Evolutionary conservation across 2,329 filamentous ascomycete genomes (phyloP), one percentile per base, ranked within the genome.

Genomic region (Pseudocercospora musae): DNA sequence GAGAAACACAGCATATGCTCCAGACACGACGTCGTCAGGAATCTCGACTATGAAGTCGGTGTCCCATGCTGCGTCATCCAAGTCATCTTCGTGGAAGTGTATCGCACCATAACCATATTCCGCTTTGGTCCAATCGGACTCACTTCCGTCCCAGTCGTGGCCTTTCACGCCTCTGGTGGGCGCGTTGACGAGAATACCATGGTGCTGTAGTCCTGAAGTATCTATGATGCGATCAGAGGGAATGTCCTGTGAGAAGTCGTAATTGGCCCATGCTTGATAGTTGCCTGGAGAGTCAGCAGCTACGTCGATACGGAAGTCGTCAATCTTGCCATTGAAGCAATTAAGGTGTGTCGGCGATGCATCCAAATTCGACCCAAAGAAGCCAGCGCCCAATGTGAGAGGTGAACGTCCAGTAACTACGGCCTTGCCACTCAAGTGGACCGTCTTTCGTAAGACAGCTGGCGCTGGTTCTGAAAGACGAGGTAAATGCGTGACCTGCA

Each of bases 241-340:
- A 1, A 58, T 37, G 3, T 58, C 25, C 3, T 13, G 18, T 11
- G 57, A 25, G n/a, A 58, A 58, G 44, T 58, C 57, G 20, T 50
- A 58, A 9, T 37, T 13, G 9, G 57, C 57, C 42, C 57, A 58
- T 9, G 44, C n/a, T 50, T 20, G 44, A 27, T 49, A 58, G 7
- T 21, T 15, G 9, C 29, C 42, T 21, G 42, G 20, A 15, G 8
- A 11, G 9, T 20, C 29, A n/a, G 18, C 21, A 20, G 44, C 40
- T 13, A 37, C 23, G 9, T 58, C 57, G 27, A 50, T 23, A 15
- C 27, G 27, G 57, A 58, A 50, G 6, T 10, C 31, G 57, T 58
- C 57, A 4, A 58, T 8, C 27, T 58, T 58, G 44, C 57, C 57
- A 50, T 49, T 58, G 44, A 58, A 58, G 21, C 46, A 50, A n/a